phyloP scores from a whole-genome alignment of 2,329 filamentous ascomycete species.

The Arthroderma uncinatum region DNA sequence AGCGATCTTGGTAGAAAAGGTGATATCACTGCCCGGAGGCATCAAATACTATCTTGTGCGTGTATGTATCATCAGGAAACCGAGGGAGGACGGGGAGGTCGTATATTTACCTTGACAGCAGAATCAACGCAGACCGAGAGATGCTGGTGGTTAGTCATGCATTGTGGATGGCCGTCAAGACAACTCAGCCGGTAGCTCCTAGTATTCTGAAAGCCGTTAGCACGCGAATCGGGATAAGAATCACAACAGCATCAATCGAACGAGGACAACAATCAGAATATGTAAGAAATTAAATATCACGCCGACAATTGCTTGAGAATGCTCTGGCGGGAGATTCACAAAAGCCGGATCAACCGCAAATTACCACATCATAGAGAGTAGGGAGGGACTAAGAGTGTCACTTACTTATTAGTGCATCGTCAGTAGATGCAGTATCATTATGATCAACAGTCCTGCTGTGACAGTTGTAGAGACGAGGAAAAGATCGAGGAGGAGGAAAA shows the following conservation, averaged over 20 bases:
- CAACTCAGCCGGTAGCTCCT: conserved; percentile 18
- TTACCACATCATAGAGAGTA: conserved; percentile 72
- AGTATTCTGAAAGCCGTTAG: conserved; percentile 9
- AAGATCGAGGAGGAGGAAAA: conserved; percentile 15
- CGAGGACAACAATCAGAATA: conserved; percentile 63
- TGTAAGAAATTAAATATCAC: conserved; percentile 97
- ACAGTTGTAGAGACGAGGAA: no score
- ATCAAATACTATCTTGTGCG: conserved; percentile 61
- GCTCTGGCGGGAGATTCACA: conserved; percentile 87
- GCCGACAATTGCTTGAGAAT: conserved; percentile 59
- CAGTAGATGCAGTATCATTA: no score
- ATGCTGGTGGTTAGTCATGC: neutral
- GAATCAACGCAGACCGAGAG: neutral
- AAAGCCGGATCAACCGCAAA: conserved; percentile 90
- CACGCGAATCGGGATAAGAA: neutral
- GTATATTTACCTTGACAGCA: neutral
- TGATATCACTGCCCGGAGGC: conserved; percentile 47
- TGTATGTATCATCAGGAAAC: conserved; percentile 56
- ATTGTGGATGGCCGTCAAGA: conserved; percentile 11
- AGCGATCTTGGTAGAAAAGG: conserved; percentile 57
- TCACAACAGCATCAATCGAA: neutral
- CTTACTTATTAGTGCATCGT: conserved; percentile 18
- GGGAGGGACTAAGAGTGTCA: conserved; percentile 9
- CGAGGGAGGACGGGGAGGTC: conserved; percentile 13
- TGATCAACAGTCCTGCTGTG: no score